These are phyloP conservation scores for Nadsonia starkeyi-henricii DNA, from an alignment of 1,139 yeast species.

Conservation along the genomic window DNA sequence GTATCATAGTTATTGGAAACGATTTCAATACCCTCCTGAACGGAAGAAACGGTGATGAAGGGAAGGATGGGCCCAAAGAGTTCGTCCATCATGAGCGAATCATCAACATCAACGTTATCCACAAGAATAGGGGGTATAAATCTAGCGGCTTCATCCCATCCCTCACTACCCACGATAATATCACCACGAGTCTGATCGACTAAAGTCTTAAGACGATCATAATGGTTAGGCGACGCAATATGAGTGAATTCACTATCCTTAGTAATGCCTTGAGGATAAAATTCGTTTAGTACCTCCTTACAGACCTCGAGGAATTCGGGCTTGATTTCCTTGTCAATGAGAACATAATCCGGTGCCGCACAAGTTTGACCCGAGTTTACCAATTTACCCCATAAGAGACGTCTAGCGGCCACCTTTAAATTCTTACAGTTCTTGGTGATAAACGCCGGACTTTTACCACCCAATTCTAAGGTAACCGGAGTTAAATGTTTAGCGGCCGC, in stretches of 20 bases:
- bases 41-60: conserved; percentile 39
- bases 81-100: conserved; percentile 47
- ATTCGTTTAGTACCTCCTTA: conserved; percentile 30
- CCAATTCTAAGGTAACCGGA: conserved; percentile 72
- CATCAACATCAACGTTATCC: conserved; percentile 1
- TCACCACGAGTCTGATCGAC: conserved; percentile 44
- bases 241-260: conserved; percentile 39
- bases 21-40: conserved; percentile 35
- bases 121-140: conserved; percentile 5
- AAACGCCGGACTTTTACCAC: conserved; percentile 86
- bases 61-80: conserved; percentile 83
- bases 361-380: conserved; percentile 85
- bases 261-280: conserved; percentile 24
- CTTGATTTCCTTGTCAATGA: conserved; percentile 47
- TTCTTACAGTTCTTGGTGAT: conserved; percentile 35
- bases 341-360: conserved; percentile 72
- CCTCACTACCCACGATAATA: conserved; percentile 30
- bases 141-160: conserved; percentile 22
- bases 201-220: conserved; percentile 32
- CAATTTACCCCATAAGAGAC: conserved; percentile 69
- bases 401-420: conserved; percentile 41
- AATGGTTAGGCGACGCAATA: conserved; percentile 30
- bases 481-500: conserved; percentile 79
- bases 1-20: conserved; percentile 51
- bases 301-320: conserved; percentile 39